phyloP scores from a whole-genome alignment of 192 early-diverging fungal species.

The Phlyctochytrium bullatum region DNA sequence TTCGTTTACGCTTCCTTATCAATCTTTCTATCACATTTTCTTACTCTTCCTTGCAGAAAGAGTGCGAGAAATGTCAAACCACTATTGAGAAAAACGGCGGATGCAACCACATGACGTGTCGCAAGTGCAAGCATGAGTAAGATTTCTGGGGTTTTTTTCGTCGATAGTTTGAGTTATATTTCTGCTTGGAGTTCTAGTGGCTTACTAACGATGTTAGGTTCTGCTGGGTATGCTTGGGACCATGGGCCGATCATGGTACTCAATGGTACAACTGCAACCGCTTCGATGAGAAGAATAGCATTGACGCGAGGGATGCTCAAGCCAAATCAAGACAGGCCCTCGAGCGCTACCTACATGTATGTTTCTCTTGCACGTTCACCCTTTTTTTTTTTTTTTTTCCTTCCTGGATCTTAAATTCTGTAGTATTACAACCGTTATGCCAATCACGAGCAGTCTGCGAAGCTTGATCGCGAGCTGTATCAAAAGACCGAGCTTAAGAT shows the following conservation, averaged over 20 bases:
- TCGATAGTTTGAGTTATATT: not conserved
- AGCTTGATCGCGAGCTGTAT: conserved; percentile 75
- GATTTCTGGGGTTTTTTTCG: not conserved
- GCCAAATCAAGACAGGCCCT: conserved; percentile 83
- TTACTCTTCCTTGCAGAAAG: conserved; percentile 55
- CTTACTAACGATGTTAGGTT: conserved; percentile 60
- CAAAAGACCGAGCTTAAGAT: conserved; percentile 90
- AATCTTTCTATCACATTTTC: not conserved
- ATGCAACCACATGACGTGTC: conserved; percentile 99
- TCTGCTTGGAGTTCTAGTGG: not conserved
- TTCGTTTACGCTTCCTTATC: not conserved
- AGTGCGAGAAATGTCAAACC: conserved; percentile 90
- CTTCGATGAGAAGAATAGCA: conserved; percentile 86
- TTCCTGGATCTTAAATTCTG: not conserved
- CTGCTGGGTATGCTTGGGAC: conserved; percentile 99
- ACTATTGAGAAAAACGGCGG: conserved; percentile 99
- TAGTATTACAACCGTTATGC: conserved; percentile 96
- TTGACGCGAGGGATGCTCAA: conserved; percentile 81
- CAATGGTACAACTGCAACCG: conserved; percentile 98
- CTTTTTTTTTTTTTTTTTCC: conserved; percentile 9
- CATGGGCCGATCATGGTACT: conserved; percentile 95
- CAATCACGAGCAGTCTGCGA: conserved; percentile 95
- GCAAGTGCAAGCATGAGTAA: conserved; percentile 88
- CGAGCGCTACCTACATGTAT: conserved; percentile 93
- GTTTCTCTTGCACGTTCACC: conserved; percentile 23